Conservation (phyloP, 1,284 basidiomycete genomes). For the Hortiboletus rubellus region DNA sequence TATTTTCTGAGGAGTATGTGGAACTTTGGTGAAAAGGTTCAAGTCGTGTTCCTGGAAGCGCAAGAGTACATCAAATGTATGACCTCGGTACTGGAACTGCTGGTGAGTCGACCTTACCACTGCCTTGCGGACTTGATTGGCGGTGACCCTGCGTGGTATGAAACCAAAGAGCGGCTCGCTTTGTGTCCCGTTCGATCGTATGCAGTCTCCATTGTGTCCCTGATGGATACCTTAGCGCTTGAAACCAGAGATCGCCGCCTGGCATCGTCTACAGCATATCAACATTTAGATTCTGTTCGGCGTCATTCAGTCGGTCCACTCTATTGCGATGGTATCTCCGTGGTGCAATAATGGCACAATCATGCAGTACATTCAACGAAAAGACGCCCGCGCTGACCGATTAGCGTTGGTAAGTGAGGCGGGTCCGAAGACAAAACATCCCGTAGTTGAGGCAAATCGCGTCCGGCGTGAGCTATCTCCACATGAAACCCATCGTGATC, state of each 20-base stretch:
- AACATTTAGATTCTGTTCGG: slow-evolving; percentile 54
- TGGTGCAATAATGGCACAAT: slow-evolving; percentile 61
- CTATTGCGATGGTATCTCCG: slow-evolving; percentile 59
- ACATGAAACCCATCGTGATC: slow-evolving; percentile 49
- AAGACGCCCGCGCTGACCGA: slow-evolving; percentile 41
- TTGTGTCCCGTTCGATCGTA: slow-evolving; percentile 20
- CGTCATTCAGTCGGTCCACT: slow-evolving; percentile 46
- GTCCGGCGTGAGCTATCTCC: slow-evolving; percentile 53
- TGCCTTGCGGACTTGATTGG: slow-evolving; percentile 68
- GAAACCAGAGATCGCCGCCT: slow-evolving; percentile 52
- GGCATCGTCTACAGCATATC: slow-evolving; percentile 53
- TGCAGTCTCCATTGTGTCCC: not conserved
- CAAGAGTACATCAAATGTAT: not conserved
- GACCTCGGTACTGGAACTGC: not conserved
- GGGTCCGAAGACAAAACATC: too few relatives aligned
- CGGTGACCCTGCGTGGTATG: slow-evolving; percentile 74
- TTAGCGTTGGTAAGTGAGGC: slow-evolving; percentile 44
- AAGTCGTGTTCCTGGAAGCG: slow-evolving; percentile 68
- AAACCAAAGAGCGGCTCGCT: slow-evolving; percentile 76
- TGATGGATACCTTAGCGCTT: slow-evolving; percentile 40
- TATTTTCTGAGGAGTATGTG: slow-evolving; percentile 81
- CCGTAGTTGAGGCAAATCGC: slow-evolving; percentile 50
- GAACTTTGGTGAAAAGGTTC: slow-evolving; percentile 87
- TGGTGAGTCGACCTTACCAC: slow-evolving; percentile 52
- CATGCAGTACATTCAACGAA: slow-evolving; percentile 44